phyloP scores from a whole-genome alignment of 202 grass and related monocot species.

The Musa balbisiana region DNA sequence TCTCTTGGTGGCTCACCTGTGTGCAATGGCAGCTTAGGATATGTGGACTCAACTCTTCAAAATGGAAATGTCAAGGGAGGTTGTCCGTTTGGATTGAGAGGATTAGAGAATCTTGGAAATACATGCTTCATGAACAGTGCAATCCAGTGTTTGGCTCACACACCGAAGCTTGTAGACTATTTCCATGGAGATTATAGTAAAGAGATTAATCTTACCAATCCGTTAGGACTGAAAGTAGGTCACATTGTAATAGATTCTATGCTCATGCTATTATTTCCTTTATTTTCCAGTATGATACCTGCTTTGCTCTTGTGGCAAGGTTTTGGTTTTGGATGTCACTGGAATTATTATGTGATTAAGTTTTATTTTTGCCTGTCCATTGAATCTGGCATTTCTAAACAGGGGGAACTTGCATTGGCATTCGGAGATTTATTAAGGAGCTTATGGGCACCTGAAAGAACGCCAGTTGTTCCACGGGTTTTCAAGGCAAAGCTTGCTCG shows the following conservation, averaged over 20 bases:
- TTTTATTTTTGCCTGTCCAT: not conserved
- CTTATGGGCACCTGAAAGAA: constrained; percentile 64
- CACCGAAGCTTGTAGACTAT: constrained; percentile 76
- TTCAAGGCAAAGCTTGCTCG: constrained; percentile 85
- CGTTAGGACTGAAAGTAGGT: constrained; percentile 90
- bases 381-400: constrained; percentile 14
- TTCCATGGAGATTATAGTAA: constrained; percentile 74
- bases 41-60: constrained; percentile 41
- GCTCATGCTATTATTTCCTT: not conserved
- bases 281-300: constrained; percentile 9
- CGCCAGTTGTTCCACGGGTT: constrained; percentile 46
- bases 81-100: constrained; percentile 59
- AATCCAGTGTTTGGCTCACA: constrained; percentile 91
- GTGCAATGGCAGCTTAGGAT: constrained; percentile 36
- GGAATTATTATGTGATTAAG: not conserved
- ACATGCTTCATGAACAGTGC: constrained; percentile 99
- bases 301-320: constrained; percentile 20
- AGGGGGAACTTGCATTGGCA: constrained; percentile 98
- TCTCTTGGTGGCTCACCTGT: constrained; percentile 31
- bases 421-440: constrained; percentile 81
- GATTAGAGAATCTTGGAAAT: constrained; percentile 96
- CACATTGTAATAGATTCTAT: constrained; percentile 5
- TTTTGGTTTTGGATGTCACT: not conserved
- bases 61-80: constrained; percentile 42
- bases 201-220: constrained; percentile 83